Base-by-base conservation (phyloP, 495 filamentous ascomycete species). In the Aspergillus leporis region DNA sequence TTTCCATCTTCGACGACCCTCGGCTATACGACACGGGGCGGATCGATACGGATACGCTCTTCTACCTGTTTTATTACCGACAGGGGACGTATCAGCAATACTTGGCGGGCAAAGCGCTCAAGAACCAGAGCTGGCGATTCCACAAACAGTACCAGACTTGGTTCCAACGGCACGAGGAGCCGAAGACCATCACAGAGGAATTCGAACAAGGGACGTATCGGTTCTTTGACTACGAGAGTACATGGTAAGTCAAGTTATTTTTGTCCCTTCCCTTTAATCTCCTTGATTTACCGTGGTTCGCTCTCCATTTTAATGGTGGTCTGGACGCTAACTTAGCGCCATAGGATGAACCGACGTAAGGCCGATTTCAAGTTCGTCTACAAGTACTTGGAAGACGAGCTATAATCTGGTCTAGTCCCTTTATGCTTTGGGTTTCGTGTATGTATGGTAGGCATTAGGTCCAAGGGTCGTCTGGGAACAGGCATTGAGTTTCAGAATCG, bases 101-200 rank as follows among this genome's bases (percentile, higher is more conserved):
- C 65, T 80, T 98, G n/a, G 91, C 94, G 0, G 94, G 95, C 5
- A 96, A 96, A 73, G 90, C 94, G 19, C 76, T 98, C 32, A 98
- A 98, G 68, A 88, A 90, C 60, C 93, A 98, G 73, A 98, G 94
- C 69, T 98, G 94, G 94, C 82, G 94, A 32, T 98, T 98, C 73
- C 94, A 98, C 72, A 98, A 98, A 76, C 94, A 97, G 70, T 98
- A 98, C 70, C 94, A 98, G 71, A 98, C 94, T 10, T 98, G 94
- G 94, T 98, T 98, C 62, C 94, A 98, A 73, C 83, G 94, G 41
- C 94, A 98, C 64, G 94, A 98, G 68, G 94, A 98, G 78, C 94
- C 94, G 19, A 98, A 98, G 78, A 90, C 85, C 46, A 98, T 98
- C 67, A 98, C 94, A 0, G 95, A 98, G 69, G 94, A 98, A 70